Base-by-base conservation (phyloP, 140 eudicot genomes). In the Flaveria floridana region DNA sequence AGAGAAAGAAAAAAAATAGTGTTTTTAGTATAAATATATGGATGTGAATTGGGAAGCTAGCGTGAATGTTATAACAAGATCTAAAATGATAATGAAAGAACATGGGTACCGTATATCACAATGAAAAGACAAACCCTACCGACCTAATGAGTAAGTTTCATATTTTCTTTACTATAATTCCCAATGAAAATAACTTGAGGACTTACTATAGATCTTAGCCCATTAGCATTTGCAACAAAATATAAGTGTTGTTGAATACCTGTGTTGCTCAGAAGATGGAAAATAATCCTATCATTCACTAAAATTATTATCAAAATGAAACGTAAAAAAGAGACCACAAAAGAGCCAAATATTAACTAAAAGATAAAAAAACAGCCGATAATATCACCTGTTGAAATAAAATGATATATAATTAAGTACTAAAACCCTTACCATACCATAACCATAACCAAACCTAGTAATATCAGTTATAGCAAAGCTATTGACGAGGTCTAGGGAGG, bases 261-360 rank as follows among this genome's bases (percentile, higher is more conserved):
- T 70, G 15, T 50, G 74, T 50, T 70, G 74, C 44, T 70, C 44
- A 47, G 25, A 48, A 48, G 55, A 48, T 48, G 55, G 55, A 48
- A 48, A 48, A 48, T 14, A 13, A 48, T 48, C 55, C 55, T 13
- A 7, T 18, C 16, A 14, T 12, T 14, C 55, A 48, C 55, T 18
- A 6, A 55, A 12, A 18, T 18, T 55, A 55, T 55, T 55, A 55
- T 70, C 74, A 70, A 57, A 46, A 15, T 15, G 25, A 46, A 15
- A 69, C 2, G 41, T 46, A 12, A 44, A 18, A 9, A 44, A 42
- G 53, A 68, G 20, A 18, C 55, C 74, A 70, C 65, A 52, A 34
- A 71, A 71, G 50, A 39, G 48, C 50, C 10, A 12, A 26, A 28
- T 6, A 51, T 51, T 50, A 71, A 13, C n/a, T 23, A 20, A 69